Evolutionary conservation across 148 eudicot species (phyloP), one percentile per base, ranked within the genome.

Genomic region (Drosera capensis): DNA sequence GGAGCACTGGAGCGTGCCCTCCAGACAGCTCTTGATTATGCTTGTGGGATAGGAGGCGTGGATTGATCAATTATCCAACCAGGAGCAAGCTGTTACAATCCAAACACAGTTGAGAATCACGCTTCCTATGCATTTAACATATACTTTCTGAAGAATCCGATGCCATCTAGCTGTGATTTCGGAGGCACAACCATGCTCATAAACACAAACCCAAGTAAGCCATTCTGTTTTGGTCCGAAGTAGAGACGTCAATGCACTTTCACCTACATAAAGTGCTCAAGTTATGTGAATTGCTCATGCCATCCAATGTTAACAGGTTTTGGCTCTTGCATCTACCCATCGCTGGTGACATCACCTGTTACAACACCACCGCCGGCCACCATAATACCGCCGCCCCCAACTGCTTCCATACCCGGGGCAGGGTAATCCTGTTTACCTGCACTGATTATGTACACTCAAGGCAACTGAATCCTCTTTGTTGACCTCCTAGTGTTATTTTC

Each of bases 51-150:
- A 23, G 95, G 84, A 2, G 79, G 73, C 2, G 95, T 77, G 3
- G 99, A 90, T 54, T 90, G 99, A 36, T 74, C 85, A 0, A 63
- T 60, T 0, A 71, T 90, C 26, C 99, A 85, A 48, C 62, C 70
- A 22, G 86, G 85, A 11, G 78, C 66, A 0, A 68, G 71, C 52
- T 90, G 99, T 63, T 90, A 68, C 40, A 67, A 71, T 60, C 99
- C 99, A 1, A 65, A 57, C 37, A 73, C 72, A 19, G 64, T 90
- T 25, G 63, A 70, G 38, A 71, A 74, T 41, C 99, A 90, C 45
- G 95, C 99, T 9, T 90, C 99, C 2, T 78, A 56, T 56, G 99
- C 99, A 3, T 90, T 90, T 34, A 90, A 90, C 45, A 78, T 71
- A 46, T 85, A 84, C 40, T 90, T 58, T 51, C 93, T 80, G 60